phyloP scores from a whole-genome alignment of 1,284 basidiomycete genomes.

The Trametes hirsuta region DNA sequence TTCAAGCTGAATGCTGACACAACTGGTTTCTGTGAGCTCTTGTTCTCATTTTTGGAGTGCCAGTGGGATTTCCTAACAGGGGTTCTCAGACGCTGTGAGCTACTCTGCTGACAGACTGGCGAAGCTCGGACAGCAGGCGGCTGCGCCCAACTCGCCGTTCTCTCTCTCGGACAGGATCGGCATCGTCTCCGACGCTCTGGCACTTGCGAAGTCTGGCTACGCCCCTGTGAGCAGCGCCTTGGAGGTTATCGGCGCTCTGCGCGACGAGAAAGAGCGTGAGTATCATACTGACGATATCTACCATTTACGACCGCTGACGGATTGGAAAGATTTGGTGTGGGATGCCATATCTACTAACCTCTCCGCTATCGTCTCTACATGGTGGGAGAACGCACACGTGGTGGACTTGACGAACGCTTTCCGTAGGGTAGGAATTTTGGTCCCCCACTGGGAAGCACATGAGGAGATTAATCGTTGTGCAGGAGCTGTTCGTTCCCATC shows the following conservation, averaged over 20 bases:
- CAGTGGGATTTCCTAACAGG: background rate
- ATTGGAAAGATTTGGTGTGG: constrained; percentile 71
- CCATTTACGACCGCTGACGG: background rate
- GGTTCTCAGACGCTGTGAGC: constrained; percentile 68
- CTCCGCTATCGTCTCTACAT: constrained; percentile 62
- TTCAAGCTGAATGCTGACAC: constrained; percentile 93
- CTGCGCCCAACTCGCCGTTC: constrained; percentile 67
- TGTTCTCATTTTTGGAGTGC: background rate
- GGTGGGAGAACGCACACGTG: constrained; percentile 84
- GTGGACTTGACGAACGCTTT: constrained; percentile 66
- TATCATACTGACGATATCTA: constrained; percentile 13
- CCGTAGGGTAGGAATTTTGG: constrained; percentile 47
- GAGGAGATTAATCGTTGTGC: constrained; percentile 1
- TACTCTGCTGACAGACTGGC: constrained; percentile 84
- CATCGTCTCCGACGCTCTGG: constrained; percentile 81
- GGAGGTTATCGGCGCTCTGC: constrained; percentile 69
- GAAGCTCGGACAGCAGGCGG: constrained; percentile 81
- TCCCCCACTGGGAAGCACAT: background rate
- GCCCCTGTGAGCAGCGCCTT: constrained; percentile 78
- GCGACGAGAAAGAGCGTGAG: constrained; percentile 77
- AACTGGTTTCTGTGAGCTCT: constrained; percentile 80
- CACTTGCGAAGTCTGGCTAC: constrained; percentile 82
- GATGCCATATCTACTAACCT: constrained; percentile 63
- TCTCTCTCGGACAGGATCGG: constrained; percentile 87
- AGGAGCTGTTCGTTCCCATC: constrained; percentile 80